Conservation (phyloP, 768 basidiomycete species). For the Termitomyces sp. region DNA sequence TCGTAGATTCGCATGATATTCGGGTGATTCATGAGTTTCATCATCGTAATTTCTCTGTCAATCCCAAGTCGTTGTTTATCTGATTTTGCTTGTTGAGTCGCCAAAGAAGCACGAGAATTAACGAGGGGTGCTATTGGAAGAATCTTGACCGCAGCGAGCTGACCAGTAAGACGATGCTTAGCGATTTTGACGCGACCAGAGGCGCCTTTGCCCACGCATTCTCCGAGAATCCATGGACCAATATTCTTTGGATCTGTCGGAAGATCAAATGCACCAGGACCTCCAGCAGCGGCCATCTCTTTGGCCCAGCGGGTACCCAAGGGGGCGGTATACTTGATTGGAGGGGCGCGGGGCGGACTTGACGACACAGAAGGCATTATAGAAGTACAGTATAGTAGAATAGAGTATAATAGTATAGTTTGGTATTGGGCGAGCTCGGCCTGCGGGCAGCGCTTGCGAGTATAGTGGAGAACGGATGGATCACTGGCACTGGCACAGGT, state of each 20-base stretch:
- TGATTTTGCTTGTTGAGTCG: constrained; percentile 63
- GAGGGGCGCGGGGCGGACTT: constrained; percentile 67
- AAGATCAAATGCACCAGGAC: constrained; percentile 68
- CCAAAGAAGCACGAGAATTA: constrained; percentile 65
- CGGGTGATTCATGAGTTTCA: constrained; percentile 99
- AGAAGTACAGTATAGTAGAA: constrained; percentile 20
- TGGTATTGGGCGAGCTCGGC: constrained; percentile 36
- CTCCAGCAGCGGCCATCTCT: constrained; percentile 80
- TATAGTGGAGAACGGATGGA: not conserved
- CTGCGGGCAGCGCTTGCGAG: constrained; percentile 33
- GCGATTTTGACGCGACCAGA: constrained; percentile 95
- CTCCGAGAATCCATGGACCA: constrained; percentile 91
- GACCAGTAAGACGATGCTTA: constrained; percentile 77
- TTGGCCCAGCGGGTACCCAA: constrained; percentile 84
- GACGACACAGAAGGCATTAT: constrained; percentile 35
- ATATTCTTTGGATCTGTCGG: constrained; percentile 83
- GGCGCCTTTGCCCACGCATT: constrained; percentile 91
- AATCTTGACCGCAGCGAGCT: constrained; percentile 95
- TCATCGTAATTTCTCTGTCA: constrained; percentile 95
- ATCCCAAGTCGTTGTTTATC: constrained; percentile 85
- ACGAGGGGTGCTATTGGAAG: constrained; percentile 79
- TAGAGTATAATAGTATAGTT: constrained; percentile 27
- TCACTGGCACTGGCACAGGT: not conserved
- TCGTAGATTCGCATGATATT: constrained; percentile 96
- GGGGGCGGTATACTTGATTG: constrained; percentile 66